Evolutionary conservation across 164 flowering plant species (phyloP).

Genomic region (Warburgia ugandensis): DNA sequence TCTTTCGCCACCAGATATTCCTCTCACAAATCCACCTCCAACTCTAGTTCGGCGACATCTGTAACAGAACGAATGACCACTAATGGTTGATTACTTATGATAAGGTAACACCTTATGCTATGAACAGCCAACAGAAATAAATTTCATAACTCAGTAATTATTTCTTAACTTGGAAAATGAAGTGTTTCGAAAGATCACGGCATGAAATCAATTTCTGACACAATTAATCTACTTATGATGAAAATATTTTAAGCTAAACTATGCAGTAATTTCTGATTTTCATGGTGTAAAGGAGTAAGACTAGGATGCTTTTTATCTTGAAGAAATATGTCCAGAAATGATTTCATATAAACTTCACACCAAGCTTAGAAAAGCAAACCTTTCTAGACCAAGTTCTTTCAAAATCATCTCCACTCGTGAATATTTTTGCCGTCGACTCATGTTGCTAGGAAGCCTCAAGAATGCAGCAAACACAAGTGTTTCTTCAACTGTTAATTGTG

Average conservation of each 20-base stretch:
- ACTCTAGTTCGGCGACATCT: constrained; percentile 88
- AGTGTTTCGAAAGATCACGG: too few relatives aligned
- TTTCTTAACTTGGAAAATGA: too few relatives aligned
- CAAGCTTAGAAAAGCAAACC: constrained; percentile 35
- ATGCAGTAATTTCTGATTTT: too few relatives aligned
- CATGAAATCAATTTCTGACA: too few relatives aligned
- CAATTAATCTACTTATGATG: too few relatives aligned
- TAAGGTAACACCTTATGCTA: neutral
- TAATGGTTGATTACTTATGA: too few relatives aligned
- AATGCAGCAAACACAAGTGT: constrained; percentile 80
- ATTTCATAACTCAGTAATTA: neutral
- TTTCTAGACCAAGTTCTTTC: constrained; percentile 90
- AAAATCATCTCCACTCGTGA: constrained; percentile 59
- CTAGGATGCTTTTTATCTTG: too few relatives aligned
- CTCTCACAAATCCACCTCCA: constrained; percentile 81
- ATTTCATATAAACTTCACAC: too few relatives aligned
- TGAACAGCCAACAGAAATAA: neutral
- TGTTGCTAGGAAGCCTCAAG: constrained; percentile 73
- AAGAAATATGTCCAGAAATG: too few relatives aligned
- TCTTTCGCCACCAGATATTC: constrained; percentile 95
- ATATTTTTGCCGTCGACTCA: constrained; percentile 64
- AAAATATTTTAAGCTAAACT: too few relatives aligned
- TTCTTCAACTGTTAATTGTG: constrained; percentile 93
- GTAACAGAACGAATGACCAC: too few relatives aligned
- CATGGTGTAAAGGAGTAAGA: too few relatives aligned